A percentile compares a stretch with the other conserved stretches of the same genome.
Evolutionary conservation across 495 filamentous ascomycete species (phyloP).

Genomic region (Aspergillus nidulans): DNA sequence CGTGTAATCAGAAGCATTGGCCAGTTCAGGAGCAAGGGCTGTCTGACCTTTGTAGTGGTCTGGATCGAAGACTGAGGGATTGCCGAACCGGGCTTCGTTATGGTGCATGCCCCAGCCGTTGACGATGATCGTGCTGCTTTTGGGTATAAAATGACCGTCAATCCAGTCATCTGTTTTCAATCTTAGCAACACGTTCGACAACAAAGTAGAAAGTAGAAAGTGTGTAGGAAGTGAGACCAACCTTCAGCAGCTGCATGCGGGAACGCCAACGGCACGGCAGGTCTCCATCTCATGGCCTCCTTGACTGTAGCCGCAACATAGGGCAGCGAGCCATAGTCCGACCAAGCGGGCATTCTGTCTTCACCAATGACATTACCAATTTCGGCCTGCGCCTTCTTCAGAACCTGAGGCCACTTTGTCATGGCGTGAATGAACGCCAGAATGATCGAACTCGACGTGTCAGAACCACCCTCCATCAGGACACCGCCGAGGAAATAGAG

Average conservation of each 20-base stretch:
- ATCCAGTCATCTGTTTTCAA: conserved; percentile 21
- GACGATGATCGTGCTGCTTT: conserved; percentile 26
- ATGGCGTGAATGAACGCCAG: conserved; percentile 6
- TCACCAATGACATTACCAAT: neutral
- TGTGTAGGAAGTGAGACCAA: neutral
- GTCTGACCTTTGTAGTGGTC: conserved; percentile 36
- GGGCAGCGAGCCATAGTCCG: neutral
- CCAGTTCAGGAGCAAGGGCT: conserved; percentile 19
- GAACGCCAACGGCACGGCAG: neutral
- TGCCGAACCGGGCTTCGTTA: conserved; percentile 24
- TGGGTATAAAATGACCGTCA: conserved; percentile 29
- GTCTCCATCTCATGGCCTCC: conserved; percentile 3
- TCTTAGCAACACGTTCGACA: too few species aligned
- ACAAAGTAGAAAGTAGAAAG: neutral
- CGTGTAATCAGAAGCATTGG: conserved; percentile 21
- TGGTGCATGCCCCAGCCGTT: conserved; percentile 33
- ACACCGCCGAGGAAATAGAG: conserved; percentile 29
- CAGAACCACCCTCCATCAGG: conserved; percentile 42
- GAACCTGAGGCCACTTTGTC: neutral
- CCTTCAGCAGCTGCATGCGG: neutral
- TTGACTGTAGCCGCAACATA: conserved; percentile 7
- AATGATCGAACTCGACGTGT: conserved; percentile 32
- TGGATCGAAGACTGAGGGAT: conserved; percentile 52
- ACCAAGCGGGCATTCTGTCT: neutral
- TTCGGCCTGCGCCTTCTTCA: conserved; percentile 2